Base-by-base conservation (phyloP, 441 rosid genomes). In the Isatis lusitanica region DNA sequence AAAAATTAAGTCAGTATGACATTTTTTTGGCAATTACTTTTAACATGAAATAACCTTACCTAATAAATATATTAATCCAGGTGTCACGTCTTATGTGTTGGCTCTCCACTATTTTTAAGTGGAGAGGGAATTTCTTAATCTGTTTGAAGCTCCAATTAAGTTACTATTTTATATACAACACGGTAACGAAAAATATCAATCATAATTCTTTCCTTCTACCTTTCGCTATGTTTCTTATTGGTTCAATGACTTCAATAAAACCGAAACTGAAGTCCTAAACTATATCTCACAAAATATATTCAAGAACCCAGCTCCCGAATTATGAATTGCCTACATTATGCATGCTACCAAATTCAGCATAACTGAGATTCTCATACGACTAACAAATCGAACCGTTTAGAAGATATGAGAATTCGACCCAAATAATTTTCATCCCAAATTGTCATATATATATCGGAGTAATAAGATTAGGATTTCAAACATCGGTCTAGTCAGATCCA, bases 51-150 rank as follows among this genome's bases (percentile, higher is more conserved):
- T 51, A 68, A 68, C 1, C 6, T 46, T 13, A 68, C 69, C 56
- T 68, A 62, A 68, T 55, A 51, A 62, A 68, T 68, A 52, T 15
- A 68, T 53, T 75, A 75, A 62, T 61, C 44, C 74, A 15, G 46
- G 50, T 68, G 74, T 68, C 78, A 69, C 65, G 65, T 75, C 70
- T 53, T 13, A 35, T 63, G 74, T 62, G 74, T 46, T 69, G 59
- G 58, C 44, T 36, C 39, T 75, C 79, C 66, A 69, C 70, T 63
- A 48, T 75, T 62, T 74, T 53, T 53, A 53, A 69, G 66, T 63
- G 79, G 71, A 55, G 17, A 55, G 0, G 35, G 5, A 17, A 26
- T 51, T 44, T 46, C 71, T 24, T 63, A 38, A 28, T 63, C 68
- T 57, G 62, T 59, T 65, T 33, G 6, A 67, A 31, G 16, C 68